Base-by-base conservation (phyloP, 192 early-diverging fungal genomes). In the Pilaira anomala region DNA sequence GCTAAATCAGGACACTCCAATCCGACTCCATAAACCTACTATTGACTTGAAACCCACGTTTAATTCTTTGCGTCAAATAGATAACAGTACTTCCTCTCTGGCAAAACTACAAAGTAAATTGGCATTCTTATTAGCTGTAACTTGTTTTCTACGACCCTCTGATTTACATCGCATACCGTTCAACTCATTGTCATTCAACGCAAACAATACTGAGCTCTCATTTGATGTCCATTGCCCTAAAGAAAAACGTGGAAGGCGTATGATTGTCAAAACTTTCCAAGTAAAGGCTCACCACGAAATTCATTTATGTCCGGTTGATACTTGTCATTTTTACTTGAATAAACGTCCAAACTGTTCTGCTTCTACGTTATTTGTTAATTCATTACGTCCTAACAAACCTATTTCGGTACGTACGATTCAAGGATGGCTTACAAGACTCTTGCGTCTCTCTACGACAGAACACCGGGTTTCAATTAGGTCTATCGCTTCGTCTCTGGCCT, bases 211-310 rank as follows among this genome's bases (percentile, higher is more conserved):
- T 2, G 30, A 33, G 5, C 21, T 63, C 36, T 19, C 21, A 4
- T 52, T 63, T 16, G 28, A 39, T 4, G 50, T 53, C 18, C 24
- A 52, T 7, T 30, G 30, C 24, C 62, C 62, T 8, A 63, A 63
- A 42, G 62, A 33, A 63, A 53, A 16, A 8, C 33, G 62, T 6
- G 6, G 22, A 13, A 21, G 36, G 4, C 7, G 49, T 7, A 48
- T 13, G 0, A 53, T 63, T 13, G 51, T 63, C 9, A 63, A 63
- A 42, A 24, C 36, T 25, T 63, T 63, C 6, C n/a, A n/a, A n/a
- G 48, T 33, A 4, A 33, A 33, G 30, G 30, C 30, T 4, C 30
- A 33, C 7, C 3, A 4, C 7, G 7, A 33, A 2, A 2, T 4
- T 4, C 30, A 33, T 33, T 2, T 33, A 4, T 33, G 30, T 7